Percentiles rank a stretch among this genome's conserved stretches.
Evolutionary conservation across 2,329 filamentous ascomycete genomes (phyloP).

Genomic region (Aspergillus neoniger): DNA sequence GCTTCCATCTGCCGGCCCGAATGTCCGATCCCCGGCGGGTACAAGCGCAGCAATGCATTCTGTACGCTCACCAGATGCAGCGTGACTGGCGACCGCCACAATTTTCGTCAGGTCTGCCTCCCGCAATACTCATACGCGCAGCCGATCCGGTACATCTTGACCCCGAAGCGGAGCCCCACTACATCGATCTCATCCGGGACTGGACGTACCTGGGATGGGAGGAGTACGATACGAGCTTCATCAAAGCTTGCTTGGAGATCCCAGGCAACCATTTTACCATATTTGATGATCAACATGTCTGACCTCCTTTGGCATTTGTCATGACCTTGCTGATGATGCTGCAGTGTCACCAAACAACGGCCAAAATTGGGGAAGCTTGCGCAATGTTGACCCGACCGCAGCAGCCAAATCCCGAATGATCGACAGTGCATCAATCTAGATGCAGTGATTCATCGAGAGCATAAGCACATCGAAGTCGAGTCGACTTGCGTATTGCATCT

Average conservation of each 20-base stretch:
- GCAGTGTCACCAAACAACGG: neutral
- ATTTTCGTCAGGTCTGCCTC: neutral
- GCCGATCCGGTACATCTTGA: neutral
- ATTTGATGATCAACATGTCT: conserved; percentile 6
- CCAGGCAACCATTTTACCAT: conserved; percentile 12
- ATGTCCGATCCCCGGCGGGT: neutral
- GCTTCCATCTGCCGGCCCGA: conserved; percentile 3
- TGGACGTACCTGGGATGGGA: conserved; percentile 9
- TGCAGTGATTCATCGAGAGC: too few species aligned
- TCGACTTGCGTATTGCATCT: neutral
- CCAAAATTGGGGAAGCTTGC: neutral
- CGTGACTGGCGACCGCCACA: conserved; percentile 4
- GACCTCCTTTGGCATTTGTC: neutral
- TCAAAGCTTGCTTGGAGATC: neutral
- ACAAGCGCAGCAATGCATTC: conserved; percentile 6
- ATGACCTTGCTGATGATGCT: neutral
- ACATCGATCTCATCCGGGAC: neutral
- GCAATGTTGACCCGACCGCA: neutral
- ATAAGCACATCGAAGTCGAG: neutral
- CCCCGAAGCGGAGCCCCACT: neutral
- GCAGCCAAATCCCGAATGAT: neutral
- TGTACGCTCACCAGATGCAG: conserved; percentile 3
- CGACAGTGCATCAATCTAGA: neutral
- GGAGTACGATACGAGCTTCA: conserved; percentile 7
- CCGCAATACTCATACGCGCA: conserved; percentile 4